Percentiles rank a stretch among this genome's conserved stretches.
phyloP scores from a whole-genome alignment of 164 flowering plant genomes.

The Sedum album region DNA sequence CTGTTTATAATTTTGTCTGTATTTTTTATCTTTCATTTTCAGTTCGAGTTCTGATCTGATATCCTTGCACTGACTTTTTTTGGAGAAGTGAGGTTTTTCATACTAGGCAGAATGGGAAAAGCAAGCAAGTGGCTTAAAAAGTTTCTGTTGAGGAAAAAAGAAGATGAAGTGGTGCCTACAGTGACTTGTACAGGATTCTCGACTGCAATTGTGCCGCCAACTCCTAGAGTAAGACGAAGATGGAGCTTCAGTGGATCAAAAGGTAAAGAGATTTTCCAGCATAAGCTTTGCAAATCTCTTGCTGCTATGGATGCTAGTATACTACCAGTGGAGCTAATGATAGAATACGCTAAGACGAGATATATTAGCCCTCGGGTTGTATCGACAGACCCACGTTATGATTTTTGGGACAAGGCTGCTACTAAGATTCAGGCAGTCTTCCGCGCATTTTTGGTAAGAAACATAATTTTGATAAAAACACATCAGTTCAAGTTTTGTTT shows the following conservation, averaged over 20 bases:
- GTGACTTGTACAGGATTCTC: slow-evolving; percentile 7
- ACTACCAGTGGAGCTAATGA: slow-evolving; percentile 2
- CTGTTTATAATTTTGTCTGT: not conserved
- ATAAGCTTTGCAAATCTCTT: slow-evolving; percentile 17
- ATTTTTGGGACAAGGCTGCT: slow-evolving; percentile 25
- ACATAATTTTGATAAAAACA: not conserved
- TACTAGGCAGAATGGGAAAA: slow-evolving; percentile 43
- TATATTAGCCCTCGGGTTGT: not conserved
- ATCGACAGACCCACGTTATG: not conserved
- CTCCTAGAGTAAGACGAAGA: slow-evolving; percentile 19
- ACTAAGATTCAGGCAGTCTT: slow-evolving; percentile 36
- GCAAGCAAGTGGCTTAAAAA: slow-evolving; percentile 60
- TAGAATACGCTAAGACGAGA: not conserved
- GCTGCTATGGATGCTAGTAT: slow-evolving; percentile 14
- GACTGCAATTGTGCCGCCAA: not conserved
- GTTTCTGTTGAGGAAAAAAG: slow-evolving; percentile 35
- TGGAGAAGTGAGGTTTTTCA: not conserved
- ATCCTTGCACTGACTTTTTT: not conserved
- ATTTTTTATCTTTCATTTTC: not conserved
- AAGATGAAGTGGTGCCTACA: slow-evolving; percentile 4
- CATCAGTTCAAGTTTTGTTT: not conserved
- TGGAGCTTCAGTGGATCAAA: slow-evolving; percentile 36
- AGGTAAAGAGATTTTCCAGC: slow-evolving; percentile 11
- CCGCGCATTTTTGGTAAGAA: slow-evolving; percentile 36
- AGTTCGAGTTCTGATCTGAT: not conserved